Conservation (phyloP, 2,329 filamentous ascomycete species). For the Aspergillus brasiliensis region DNA sequence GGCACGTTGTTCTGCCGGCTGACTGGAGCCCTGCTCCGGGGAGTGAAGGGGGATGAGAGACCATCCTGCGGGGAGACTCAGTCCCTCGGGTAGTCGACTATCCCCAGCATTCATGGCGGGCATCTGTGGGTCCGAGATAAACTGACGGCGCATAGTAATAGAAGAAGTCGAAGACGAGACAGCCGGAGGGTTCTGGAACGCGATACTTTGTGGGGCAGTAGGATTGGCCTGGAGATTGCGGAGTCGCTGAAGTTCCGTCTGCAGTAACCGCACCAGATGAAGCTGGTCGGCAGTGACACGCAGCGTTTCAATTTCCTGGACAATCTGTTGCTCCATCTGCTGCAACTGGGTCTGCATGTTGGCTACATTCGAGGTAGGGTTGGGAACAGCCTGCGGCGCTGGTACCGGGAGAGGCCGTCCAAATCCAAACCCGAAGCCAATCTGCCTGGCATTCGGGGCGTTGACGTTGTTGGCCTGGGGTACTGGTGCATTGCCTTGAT, state of each 20-base stretch:
- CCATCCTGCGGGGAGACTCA: conserved; percentile 56
- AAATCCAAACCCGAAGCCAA: conserved; percentile 47
- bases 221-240: conserved; percentile 52
- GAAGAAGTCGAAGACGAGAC: conserved; percentile 21
- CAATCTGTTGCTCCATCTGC: conserved; percentile 68
- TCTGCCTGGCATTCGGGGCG: conserved; percentile 38
- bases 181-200: conserved; percentile 17
- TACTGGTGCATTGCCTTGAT: conserved; percentile 50
- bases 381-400: conserved; percentile 18
- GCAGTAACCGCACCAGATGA: conserved; percentile 66
- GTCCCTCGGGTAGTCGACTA: conserved; percentile 51
- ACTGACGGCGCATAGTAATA: conserved; percentile 31
- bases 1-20: conserved; percentile 2
- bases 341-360: conserved; percentile 62
- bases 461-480: conserved; percentile 37
- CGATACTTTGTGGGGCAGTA: conserved; percentile 6
- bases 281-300: conserved; percentile 68
- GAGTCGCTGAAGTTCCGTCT: conserved; percentile 67
- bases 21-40: conserved; percentile 11
- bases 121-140: conserved; percentile 32
- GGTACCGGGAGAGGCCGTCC: conserved; percentile 33
- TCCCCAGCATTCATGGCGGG: conserved; percentile 45
- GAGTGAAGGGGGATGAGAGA: conserved; percentile 35
- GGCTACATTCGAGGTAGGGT: conserved; percentile 24
- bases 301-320: conserved; percentile 66